Evolutionary conservation across 208 protist species (phyloP), one percentile per base, ranked within the genome.

Genomic region (Leishmania guyanensis): DNA sequence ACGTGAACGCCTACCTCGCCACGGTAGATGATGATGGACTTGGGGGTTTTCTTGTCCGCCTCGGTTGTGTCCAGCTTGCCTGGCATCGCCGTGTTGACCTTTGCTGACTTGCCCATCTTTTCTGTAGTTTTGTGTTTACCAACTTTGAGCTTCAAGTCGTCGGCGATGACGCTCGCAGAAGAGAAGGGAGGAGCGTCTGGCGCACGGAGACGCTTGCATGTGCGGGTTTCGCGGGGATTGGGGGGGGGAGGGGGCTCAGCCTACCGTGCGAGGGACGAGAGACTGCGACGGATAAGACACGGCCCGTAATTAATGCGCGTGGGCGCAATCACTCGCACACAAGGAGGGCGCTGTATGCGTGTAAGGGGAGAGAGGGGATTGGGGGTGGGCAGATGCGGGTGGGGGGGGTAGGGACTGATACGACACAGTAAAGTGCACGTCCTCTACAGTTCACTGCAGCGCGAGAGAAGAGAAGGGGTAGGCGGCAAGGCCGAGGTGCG

Each of bases 1-100:
- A 98, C 94, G 50, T 88, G 84, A 16, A 85, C 69, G 60, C 93
- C 93, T 46, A 98, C 95, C 51, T 96, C 92, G 70, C 95, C 95
- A 75, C 93, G 86, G 85, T 96, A 98, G 80, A 98, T 92, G 82
- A 98, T 96, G 74, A 98, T 95, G 36, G 93, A 97, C 86, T 97
- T 98, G 16, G 95, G 95, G 17, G 88, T 94, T 68, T 77, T 89
- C 87, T 96, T 96, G 70, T 97, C 93, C 5, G 92, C 93, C 84
- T 98, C 93, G 12, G 92, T 97, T 51, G 93, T 96, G 78, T 98
- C 94, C 79, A 93, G 78, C 79, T 88, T 92, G 65, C 94, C 94
- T 22, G 91, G 90, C 84, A 95, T 90, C 60, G 56, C 75, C 68
- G 80, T 48, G 6, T 76, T 83, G 46, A 29, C 69, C 58, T 80